Base-by-base conservation (phyloP, 2,329 filamentous ascomycete genomes). In the Nothomitra cinnamomea region DNA sequence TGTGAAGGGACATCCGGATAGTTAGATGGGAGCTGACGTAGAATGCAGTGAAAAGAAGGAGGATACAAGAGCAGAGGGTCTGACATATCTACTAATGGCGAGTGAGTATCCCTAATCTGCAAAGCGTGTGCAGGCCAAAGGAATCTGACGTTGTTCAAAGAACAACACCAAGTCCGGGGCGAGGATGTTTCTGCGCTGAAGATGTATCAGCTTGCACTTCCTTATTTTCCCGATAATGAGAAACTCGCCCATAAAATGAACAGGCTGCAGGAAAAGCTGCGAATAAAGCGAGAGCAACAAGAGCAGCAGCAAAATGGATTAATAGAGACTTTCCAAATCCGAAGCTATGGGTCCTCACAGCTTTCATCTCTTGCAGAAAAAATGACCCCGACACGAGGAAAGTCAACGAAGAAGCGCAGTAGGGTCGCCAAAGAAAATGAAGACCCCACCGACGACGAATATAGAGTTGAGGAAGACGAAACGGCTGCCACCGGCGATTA, bases 1-100 rank as follows among this genome's bases (percentile, higher is more conserved):
- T 12, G 19, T 15, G 28, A 35, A 19, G 19, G n/a, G 3, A 35
- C 3, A 32, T 6, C 8, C 19, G 13, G 10, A 2, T 28, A 24
- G 15, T 38, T 35, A 3, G 7, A 42, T 10, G 2, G 10, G 28
- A 10, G 19, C 40, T 49, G 17, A 53, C 3, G 4, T 19, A 19
- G 12, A 15, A 19, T 77, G 73, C 43, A 71, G 69, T 32, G 72
- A 75, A 13, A 69, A 72, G 55, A 70, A 76, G 47, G 86, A 89
- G 38, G 87, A 94, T 60, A 72, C 76, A 24, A 80, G 85, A 53
- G 82, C 86, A 0, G 87, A 95, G 57, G 92, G 90, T 0, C 68
- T 96, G 25, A 85, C 87, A 10, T 87, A 85, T 61, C 69, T 96
- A 35, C 73, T 95, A n/a, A 87, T 92, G 75, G 90, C 87, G 1